Conservation (phyloP, 1,284 basidiomycete genomes). For the Trichosporon asahii region DNA sequence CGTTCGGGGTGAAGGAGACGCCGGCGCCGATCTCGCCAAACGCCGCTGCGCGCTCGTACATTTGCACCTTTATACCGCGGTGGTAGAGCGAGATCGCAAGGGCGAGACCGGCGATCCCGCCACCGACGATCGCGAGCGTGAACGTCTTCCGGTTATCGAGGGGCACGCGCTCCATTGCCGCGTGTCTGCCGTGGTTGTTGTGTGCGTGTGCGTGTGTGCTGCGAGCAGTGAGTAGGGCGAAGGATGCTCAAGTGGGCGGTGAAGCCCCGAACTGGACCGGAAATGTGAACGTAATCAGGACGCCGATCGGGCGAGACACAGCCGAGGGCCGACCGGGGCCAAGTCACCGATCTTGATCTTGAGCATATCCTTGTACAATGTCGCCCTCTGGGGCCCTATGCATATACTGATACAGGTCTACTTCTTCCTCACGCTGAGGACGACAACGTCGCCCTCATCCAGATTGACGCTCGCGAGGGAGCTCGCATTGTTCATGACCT, state of each 20-base stretch:
- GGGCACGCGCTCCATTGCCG: not conserved
- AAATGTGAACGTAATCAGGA: not conserved
- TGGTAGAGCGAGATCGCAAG: constrained; percentile 23
- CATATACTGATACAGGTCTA: constrained; percentile 24
- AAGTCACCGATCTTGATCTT: not conserved
- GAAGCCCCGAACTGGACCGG: not conserved
- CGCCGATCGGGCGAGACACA: not conserved
- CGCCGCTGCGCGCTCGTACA: constrained; percentile 25
- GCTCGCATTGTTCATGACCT: constrained; percentile 78
- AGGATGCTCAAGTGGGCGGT: not conserved
- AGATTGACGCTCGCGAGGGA: constrained; percentile 82
- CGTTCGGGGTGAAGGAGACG: constrained; percentile 24
- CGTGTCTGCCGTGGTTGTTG: not conserved
- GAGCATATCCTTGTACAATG: not conserved
- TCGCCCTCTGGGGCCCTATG: not conserved
- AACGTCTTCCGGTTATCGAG: constrained; percentile 11
- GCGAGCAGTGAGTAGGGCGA: too few relatives aligned
- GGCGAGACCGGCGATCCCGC: constrained; percentile 20
- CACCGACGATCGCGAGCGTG: constrained; percentile 22
- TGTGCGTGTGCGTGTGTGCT: too few relatives aligned
- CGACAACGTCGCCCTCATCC: constrained; percentile 78
- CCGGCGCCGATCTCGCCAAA: constrained; percentile 31
- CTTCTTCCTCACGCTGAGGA: constrained; percentile 69
- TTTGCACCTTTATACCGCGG: constrained; percentile 16
- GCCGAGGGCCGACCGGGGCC: not conserved